Evolutionary conservation across 2,329 filamentous ascomycete species (phyloP).

Genomic region (Hymenotorrendiella dingleyae): DNA sequence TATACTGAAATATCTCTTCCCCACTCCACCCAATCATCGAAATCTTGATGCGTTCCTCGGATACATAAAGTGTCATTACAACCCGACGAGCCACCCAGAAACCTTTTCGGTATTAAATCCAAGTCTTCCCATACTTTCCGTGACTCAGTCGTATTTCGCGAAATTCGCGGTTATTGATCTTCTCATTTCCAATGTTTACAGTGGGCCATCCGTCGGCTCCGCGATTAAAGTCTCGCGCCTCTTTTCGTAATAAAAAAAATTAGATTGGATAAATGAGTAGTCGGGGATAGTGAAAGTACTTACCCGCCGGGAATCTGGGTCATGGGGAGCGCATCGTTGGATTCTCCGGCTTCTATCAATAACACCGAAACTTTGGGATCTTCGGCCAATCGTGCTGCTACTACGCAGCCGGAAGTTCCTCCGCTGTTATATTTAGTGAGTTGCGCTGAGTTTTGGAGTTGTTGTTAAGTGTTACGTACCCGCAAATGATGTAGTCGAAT

Average conservation of each 20-base stretch:
- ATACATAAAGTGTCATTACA: slow-evolving; percentile 46
- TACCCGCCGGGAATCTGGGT: slow-evolving; percentile 46
- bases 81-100: slow-evolving; percentile 44
- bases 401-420: slow-evolving; percentile 42
- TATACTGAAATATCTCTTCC: slow-evolving; percentile 50
- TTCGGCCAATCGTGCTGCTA: slow-evolving; percentile 49
- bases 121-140: slow-evolving; percentile 35
- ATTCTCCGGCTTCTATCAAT: slow-evolving; percentile 43
- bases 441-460: background rate
- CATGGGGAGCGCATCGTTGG: slow-evolving; percentile 41
- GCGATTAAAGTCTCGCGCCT: slow-evolving; percentile 41
- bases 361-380: slow-evolving; percentile 41
- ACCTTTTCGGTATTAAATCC: slow-evolving; percentile 41
- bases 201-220: too few species aligned
- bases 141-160: slow-evolving; percentile 42
- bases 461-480: slow-evolving; percentile 14
- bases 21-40: slow-evolving; percentile 56
- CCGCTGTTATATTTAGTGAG: slow-evolving; percentile 27
- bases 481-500: slow-evolving; percentile 28
- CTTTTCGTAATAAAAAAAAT: slow-evolving; percentile 20
- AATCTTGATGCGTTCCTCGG: slow-evolving; percentile 41
- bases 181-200: too few species aligned
- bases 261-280: background rate
- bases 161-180: too few species aligned
- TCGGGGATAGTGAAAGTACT: slow-evolving; percentile 10